These are phyloP conservation scores for Ceriops decandra DNA, from an alignment of 345 rosid species.

Conservation along the genomic window DNA sequence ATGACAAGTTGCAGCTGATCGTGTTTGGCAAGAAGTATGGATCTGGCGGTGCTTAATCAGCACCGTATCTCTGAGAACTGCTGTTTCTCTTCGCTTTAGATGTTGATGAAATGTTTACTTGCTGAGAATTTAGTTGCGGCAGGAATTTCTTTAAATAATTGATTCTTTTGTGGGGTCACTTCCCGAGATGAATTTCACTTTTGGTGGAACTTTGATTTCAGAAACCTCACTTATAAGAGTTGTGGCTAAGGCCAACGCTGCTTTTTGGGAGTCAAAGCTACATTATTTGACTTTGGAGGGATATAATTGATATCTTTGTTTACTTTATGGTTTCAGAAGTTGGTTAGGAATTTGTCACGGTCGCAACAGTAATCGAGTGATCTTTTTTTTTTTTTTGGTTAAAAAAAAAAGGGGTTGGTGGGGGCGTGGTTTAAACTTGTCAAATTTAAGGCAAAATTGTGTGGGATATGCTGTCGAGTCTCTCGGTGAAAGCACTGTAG, in stretches of 20 bases:
- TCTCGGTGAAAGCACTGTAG: too few species aligned
- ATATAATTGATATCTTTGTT: too few species aligned
- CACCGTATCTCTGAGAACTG: background rate
- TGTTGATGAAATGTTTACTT: slow-evolving; percentile 49
- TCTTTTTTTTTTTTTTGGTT: too few species aligned
- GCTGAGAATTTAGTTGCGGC: slow-evolving; percentile 30
- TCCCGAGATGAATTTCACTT: slow-evolving; percentile 22
- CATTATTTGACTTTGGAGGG: background rate
- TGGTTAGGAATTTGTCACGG: too few species aligned
- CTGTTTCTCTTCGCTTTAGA: slow-evolving; percentile 24
- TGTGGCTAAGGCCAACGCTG: slow-evolving; percentile 5
- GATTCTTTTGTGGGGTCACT: slow-evolving; percentile 20
- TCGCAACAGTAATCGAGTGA: too few species aligned
- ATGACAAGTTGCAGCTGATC: slow-evolving; percentile 36
- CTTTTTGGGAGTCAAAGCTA: slow-evolving; percentile 5
- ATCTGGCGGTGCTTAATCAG: slow-evolving; percentile 24
- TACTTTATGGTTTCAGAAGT: too few species aligned
- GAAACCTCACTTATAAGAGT: slow-evolving; percentile 6
- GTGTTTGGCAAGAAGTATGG: slow-evolving; percentile 37
- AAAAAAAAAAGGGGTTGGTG: too few species aligned
- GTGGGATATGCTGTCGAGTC: too few species aligned
- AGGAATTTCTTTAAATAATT: slow-evolving; percentile 37
- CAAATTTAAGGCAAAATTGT: too few species aligned
- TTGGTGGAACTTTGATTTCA: slow-evolving; percentile 24
- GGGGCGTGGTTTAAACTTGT: too few species aligned